A percentile compares a stretch with the other conserved stretches of the same genome.
These are phyloP conservation scores for Arxiozyma bovina DNA, from an alignment of 1,139 yeast species.

Conservation along the genomic window DNA sequence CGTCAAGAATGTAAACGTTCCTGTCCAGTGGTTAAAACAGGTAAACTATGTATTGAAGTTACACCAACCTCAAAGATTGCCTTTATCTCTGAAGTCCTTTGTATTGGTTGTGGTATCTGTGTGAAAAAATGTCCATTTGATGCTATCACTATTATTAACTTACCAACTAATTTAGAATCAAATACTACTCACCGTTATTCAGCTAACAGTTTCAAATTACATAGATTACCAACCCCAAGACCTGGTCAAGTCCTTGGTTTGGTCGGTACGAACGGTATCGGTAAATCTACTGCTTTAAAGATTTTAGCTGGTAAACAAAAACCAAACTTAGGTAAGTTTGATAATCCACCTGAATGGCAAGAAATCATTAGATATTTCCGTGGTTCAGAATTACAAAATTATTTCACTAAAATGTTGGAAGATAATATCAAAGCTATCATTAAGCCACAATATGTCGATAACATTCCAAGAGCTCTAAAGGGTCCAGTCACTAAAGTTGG, in stretches of 20 bases:
- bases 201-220: constrained; percentile 94
- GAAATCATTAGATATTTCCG: constrained; percentile 84
- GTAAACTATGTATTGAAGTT: constrained; percentile 95
- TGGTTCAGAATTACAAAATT: constrained; percentile 95
- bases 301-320: constrained; percentile 97
- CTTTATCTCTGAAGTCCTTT: constrained; percentile 86
- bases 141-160: constrained; percentile 88
- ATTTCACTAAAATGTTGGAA: constrained; percentile 86
- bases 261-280: constrained; percentile 98
- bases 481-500: constrained; percentile 86
- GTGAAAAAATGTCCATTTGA: constrained; percentile 97
- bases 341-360: constrained; percentile 96
- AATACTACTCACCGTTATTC: constrained; percentile 96
- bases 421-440: constrained; percentile 90
- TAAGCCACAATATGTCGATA: constrained; percentile 97
- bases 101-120: constrained; percentile 99
- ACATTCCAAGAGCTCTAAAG: constrained; percentile 89
- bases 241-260: constrained; percentile 97
- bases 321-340: constrained; percentile 89
- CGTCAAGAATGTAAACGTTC: constrained; percentile 95
- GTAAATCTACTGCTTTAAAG: constrained; percentile 95
- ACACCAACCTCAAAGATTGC: constrained; percentile 86
- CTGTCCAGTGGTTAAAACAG: constrained; percentile 97
- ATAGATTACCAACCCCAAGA: constrained; percentile 94
- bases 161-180: constrained; percentile 87